Conservation (phyloP, 306 rosid genomes). For the Boehmeria nivea region DNA sequence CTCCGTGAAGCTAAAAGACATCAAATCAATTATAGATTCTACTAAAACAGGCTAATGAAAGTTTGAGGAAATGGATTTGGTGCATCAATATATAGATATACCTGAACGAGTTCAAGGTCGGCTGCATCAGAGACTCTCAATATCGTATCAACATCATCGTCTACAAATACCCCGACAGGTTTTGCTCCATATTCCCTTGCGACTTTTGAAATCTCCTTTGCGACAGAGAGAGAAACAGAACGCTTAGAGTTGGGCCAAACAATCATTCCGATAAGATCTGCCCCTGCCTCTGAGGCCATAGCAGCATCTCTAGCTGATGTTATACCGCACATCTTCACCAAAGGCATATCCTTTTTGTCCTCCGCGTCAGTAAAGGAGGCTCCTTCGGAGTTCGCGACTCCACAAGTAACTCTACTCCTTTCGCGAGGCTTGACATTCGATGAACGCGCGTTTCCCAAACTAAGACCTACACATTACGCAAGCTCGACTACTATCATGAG, state of each 20-base stretch:
- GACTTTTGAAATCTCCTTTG: constrained; percentile 83
- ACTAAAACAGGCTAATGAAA: too few species aligned
- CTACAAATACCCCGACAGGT: constrained; percentile 95
- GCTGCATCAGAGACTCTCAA: constrained; percentile 57
- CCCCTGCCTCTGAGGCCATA: constrained; percentile 94
- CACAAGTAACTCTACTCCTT: constrained; percentile 39
- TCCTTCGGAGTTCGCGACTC: constrained; percentile 27
- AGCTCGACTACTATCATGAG: not conserved
- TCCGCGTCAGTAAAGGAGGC: constrained; percentile 29
- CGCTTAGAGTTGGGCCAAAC: constrained; percentile 92
- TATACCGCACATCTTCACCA: constrained; percentile 93
- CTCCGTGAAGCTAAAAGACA: constrained; percentile 81
- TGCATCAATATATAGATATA: too few species aligned
- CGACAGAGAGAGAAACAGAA: constrained; percentile 68
- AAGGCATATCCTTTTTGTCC: constrained; percentile 39
- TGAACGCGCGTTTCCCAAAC: constrained; percentile 25
- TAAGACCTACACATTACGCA: constrained; percentile 36
- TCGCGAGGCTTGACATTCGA: constrained; percentile 25
- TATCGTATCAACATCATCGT: constrained; percentile 71
- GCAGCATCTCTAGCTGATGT: constrained; percentile 89
- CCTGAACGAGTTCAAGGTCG: constrained; percentile 83
- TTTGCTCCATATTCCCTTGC: constrained; percentile 71
- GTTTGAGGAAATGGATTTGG: too few species aligned
- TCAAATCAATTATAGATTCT: too few species aligned
- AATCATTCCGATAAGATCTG: constrained; percentile 90